Percentiles rank a stretch among this genome's conserved stretches.
Evolutionary conservation across 805 yeast genomes (phyloP).

Genomic region (Priceomyces carsonii): DNA sequence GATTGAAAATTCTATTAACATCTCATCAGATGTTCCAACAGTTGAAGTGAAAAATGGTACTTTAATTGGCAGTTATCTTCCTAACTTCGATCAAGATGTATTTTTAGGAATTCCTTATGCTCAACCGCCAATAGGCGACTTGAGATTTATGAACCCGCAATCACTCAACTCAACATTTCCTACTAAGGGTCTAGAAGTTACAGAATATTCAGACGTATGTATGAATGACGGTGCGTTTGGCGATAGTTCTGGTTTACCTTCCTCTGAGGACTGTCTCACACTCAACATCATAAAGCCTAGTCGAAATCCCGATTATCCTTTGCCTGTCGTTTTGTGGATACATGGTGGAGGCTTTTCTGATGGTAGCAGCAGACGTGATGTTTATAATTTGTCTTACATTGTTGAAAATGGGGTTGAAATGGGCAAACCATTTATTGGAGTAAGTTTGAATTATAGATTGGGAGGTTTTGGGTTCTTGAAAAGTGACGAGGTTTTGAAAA

Average conservation of each 20-base stretch:
- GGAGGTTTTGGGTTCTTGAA: constrained; percentile 35
- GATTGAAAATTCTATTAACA: no score
- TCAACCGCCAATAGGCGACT: constrained; percentile 21
- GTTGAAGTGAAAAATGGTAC: constrained; percentile 2
- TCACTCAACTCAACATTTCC: constrained; percentile 13
- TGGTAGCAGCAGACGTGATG: constrained; percentile 15
- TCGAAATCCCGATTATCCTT: constrained; percentile 7
- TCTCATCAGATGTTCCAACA: constrained; percentile 4
- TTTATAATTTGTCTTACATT: constrained; percentile 3
- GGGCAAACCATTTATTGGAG: constrained; percentile 26
- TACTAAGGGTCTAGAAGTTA: constrained; percentile 13
- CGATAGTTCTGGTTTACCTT: constrained; percentile 9
- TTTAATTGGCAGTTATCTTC: constrained; percentile 1
- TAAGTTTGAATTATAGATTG: constrained; percentile 38
- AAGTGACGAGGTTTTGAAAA: constrained; percentile 17
- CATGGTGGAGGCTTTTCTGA: constrained; percentile 35
- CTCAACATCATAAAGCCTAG: constrained; percentile 24
- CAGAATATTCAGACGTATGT: constrained; percentile 22
- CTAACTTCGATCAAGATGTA: constrained; percentile 3
- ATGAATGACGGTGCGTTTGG: constrained; percentile 7
- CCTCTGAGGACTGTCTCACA: constrained; percentile 28
- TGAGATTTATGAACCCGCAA: constrained; percentile 22
- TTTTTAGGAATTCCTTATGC: constrained; percentile 26
- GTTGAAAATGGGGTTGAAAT: constrained; percentile 10
- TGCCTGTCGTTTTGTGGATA: constrained; percentile 34